Conservation (phyloP, 163 green algal genomes). For the Chloromonas sp. region DNA sequence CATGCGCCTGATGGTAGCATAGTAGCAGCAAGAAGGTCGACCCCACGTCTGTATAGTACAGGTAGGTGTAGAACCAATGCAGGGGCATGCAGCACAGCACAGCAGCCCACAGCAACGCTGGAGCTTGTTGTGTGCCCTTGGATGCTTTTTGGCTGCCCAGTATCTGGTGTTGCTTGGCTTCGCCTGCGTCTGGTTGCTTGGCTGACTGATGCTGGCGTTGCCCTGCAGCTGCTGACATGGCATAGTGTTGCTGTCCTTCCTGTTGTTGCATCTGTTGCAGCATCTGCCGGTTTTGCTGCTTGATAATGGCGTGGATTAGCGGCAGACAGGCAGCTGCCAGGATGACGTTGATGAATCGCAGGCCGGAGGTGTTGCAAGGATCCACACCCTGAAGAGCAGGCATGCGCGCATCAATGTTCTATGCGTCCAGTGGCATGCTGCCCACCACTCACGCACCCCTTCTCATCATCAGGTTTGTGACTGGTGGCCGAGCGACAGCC, state of each 20-base stretch:
- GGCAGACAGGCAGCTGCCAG: conserved; percentile 44
- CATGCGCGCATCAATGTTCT: conserved; percentile 11
- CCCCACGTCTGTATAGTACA: conserved; percentile 92
- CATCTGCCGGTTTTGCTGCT: conserved; percentile 16
- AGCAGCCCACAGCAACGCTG: conserved; percentile 28
- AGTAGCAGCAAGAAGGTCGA: conserved; percentile 62
- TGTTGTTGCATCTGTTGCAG: conserved; percentile 2
- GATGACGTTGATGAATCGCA: conserved; percentile 64
- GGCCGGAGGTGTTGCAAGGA: conserved; percentile 12
- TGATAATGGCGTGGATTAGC: conserved; percentile 28
- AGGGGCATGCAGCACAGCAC: conserved; percentile 59
- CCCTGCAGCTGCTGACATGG: too few relatives aligned
- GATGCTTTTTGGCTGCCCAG: too few relatives aligned
- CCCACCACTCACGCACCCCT: too few relatives aligned
- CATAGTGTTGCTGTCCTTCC: not conserved
- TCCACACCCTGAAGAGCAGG: conserved; percentile 1
- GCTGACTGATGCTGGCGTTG: too few relatives aligned
- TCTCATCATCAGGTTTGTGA: too few relatives aligned
- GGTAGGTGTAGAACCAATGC: conserved; percentile 84
- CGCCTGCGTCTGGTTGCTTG: not conserved
- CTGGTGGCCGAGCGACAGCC: too few relatives aligned
- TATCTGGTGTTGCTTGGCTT: too few relatives aligned
- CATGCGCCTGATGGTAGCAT: conserved; percentile 11
- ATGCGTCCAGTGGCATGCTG: too few relatives aligned
- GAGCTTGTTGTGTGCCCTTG: not conserved